These are phyloP conservation scores for Crithidia sp. DNA, from an alignment of 208 protist species.

Conservation along the genomic window DNA sequence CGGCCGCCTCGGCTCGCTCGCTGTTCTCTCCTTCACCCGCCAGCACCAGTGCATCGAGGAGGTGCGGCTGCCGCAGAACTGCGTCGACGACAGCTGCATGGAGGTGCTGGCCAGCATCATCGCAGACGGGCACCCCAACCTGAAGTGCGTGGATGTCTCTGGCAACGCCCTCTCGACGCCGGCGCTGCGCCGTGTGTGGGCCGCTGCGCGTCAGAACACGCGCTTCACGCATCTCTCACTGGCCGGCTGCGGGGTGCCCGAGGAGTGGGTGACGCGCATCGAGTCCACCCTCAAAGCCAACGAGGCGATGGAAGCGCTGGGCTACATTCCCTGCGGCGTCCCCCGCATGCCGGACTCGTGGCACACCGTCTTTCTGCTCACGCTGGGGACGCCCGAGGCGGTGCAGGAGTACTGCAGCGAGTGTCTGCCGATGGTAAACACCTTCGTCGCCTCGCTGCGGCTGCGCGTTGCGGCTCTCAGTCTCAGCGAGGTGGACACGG, in stretches of 20 bases:
- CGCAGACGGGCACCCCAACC: conserved; percentile 45
- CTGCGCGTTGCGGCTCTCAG: conserved; percentile 75
- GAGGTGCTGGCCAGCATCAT: conserved; percentile 66
- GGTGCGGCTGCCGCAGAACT: conserved; percentile 69
- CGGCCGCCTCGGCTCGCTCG: conserved; percentile 68
- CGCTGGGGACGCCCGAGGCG: conserved; percentile 47
- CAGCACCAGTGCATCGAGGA: conserved; percentile 64
- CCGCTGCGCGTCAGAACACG: conserved; percentile 43
- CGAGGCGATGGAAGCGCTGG: conserved; percentile 44
- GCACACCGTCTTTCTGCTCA: conserved; percentile 74
- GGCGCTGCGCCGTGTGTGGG: conserved; percentile 71
- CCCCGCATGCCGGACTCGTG: conserved; percentile 48
- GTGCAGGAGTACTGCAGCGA: conserved; percentile 56
- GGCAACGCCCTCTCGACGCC: conserved; percentile 73
- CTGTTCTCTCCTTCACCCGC: conserved; percentile 69
- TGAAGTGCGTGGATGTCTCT: conserved; percentile 66
- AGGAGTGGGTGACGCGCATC: conserved; percentile 75
- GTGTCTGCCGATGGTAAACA: conserved; percentile 63
- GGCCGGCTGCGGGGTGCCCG: conserved; percentile 56
- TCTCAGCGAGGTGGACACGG: conserved; percentile 49
- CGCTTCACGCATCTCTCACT: conserved; percentile 44
- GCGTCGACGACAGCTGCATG: conserved; percentile 63
- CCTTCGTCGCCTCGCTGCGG: conserved; percentile 56
- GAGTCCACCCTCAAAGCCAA: conserved; percentile 62
- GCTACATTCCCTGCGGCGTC: conserved; percentile 53